Evolutionary conservation across 2,329 filamentous ascomycete genomes (phyloP).

Genomic region (Fusarium napiforme): DNA sequence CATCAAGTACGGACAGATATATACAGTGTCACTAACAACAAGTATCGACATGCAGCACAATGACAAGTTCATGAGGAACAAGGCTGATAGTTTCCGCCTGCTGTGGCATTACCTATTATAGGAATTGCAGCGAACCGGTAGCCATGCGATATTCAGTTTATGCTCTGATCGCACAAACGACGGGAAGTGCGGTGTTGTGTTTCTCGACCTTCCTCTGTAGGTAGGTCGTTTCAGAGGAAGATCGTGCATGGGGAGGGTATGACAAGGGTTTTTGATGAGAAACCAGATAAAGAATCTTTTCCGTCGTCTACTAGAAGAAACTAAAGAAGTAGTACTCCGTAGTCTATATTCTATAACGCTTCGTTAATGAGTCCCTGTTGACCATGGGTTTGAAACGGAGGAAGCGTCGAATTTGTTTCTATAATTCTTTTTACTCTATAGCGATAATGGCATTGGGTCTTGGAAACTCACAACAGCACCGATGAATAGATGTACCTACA

Average conservation of each 20-base stretch:
- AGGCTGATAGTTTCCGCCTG: conserved; percentile 26
- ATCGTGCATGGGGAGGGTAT: conserved; percentile 14
- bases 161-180: conserved; percentile 19
- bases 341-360: neutral
- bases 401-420: conserved; percentile 4
- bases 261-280: conserved; percentile 12
- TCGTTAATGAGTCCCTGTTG: neutral
- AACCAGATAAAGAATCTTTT: conserved; percentile 2
- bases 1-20: neutral
- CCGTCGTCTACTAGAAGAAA: conserved; percentile 10
- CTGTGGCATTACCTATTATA: conserved; percentile 35
- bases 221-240: conserved; percentile 33
- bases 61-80: conserved; percentile 5
- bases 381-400: conserved; percentile 11
- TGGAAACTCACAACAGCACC: neutral
- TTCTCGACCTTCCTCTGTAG: conserved; percentile 31
- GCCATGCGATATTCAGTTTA: conserved; percentile 26
- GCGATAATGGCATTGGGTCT: neutral
- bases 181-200: conserved; percentile 26
- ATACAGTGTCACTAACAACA: conserved; percentile 14
- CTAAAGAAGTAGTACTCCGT: neutral
- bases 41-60: neutral
- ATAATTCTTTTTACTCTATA: neutral
- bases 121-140: conserved; percentile 42
- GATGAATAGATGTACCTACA: neutral